These are phyloP conservation scores for Picea mariana DNA, from an alignment of 83 land plant species.

Conservation along the genomic window DNA sequence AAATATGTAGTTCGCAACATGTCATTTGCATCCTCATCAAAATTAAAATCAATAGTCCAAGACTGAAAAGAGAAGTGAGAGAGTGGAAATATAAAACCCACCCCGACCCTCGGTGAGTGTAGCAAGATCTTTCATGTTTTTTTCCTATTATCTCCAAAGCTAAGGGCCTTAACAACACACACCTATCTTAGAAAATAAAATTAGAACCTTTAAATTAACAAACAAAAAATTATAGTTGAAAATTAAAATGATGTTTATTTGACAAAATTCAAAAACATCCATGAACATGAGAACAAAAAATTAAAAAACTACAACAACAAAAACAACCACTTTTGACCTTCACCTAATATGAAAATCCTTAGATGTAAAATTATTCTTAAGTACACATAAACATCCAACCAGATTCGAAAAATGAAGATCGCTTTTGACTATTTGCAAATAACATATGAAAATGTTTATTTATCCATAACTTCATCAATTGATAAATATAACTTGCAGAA, in stretches of 20 bases:
- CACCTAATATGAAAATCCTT: too few species aligned
- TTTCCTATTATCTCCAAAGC: conserved; percentile 32
- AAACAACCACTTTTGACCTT: conserved; percentile 27
- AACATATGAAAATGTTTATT: too few species aligned
- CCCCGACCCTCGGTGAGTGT: neutral
- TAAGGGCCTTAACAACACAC: conserved; percentile 33
- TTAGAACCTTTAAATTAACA: neutral
- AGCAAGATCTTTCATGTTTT: conserved; percentile 29
- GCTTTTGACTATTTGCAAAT: too few species aligned
- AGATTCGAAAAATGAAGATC: too few species aligned
- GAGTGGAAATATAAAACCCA: too few species aligned
- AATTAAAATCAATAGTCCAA: neutral
- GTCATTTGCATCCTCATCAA: neutral
- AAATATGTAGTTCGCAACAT: neutral
- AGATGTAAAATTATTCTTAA: too few species aligned
- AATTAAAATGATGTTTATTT: too few species aligned
- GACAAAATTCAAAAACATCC: neutral
- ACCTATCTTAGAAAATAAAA: conserved; percentile 10
- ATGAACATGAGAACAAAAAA: neutral
- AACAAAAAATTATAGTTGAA: neutral
- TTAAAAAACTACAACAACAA: neutral
- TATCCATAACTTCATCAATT: too few species aligned
- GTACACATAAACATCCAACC: too few species aligned
- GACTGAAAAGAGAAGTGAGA: too few species aligned
- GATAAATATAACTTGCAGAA: too few species aligned